Evolutionary conservation across 2,329 filamentous ascomycete species (phyloP).

Genomic region (Anisogramma anomala): DNA sequence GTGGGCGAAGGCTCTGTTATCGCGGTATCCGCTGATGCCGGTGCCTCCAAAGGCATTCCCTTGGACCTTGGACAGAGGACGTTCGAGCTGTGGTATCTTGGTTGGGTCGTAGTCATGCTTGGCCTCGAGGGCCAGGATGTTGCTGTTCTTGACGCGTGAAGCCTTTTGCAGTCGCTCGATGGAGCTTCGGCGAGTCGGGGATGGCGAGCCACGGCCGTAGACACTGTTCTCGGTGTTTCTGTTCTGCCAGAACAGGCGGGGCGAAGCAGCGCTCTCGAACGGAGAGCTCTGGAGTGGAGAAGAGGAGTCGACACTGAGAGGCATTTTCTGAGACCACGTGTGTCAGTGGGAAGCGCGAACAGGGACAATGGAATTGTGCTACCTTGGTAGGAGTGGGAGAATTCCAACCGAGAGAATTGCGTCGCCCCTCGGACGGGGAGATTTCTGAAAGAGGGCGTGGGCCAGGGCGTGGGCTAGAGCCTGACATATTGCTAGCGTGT

Average conservation of each 20-base stretch:
- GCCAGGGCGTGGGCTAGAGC: no score
- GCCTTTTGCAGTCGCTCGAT: conserved; percentile 93
- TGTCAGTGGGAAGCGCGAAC: conserved; percentile 7
- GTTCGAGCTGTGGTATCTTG: conserved; percentile 64
- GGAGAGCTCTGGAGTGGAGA: conserved; percentile 81
- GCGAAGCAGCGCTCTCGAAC: conserved; percentile 55
- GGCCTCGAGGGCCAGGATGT: conserved; percentile 86
- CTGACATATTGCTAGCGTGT: conserved; percentile 51
- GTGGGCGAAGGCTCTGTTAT: conserved; percentile 35
- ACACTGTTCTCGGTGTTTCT: conserved; percentile 64
- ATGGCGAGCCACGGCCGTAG: conserved; percentile 50
- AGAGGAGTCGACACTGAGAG: conserved; percentile 61
- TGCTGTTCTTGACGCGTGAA: conserved; percentile 95
- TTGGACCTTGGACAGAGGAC: conserved; percentile 67
- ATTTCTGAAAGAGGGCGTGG: conserved; percentile 80
- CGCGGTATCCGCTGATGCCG: conserved; percentile 40
- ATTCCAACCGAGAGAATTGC: conserved; percentile 89
- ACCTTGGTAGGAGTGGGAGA: conserved; percentile 58
- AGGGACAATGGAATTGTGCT: conserved; percentile 25
- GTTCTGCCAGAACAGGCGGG: conserved; percentile 85
- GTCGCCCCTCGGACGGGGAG: conserved; percentile 69
- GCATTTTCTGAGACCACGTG: conserved; percentile 44
- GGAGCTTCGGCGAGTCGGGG: conserved; percentile 71
- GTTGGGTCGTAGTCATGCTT: conserved; percentile 87
- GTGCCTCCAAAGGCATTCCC: conserved; percentile 56